These are phyloP conservation scores for Spathaspora arborariae DNA, from an alignment of 805 yeast species.

Conservation along the genomic window DNA sequence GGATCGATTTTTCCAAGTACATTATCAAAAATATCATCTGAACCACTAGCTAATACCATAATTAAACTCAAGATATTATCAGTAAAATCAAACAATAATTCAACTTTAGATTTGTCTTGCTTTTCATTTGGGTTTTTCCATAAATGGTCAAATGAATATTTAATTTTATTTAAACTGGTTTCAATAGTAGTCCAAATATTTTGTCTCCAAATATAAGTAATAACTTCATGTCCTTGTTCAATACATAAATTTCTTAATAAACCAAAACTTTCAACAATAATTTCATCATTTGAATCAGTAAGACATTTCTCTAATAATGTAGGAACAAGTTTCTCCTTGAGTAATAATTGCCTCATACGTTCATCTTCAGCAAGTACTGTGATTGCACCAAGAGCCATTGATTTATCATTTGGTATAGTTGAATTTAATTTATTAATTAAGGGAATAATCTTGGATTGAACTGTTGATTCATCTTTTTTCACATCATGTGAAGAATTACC, in stretches of 20 bases:
- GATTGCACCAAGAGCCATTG: conserved; percentile 74
- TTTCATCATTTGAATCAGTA: conserved; percentile 65
- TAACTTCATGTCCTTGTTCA: conserved; percentile 85
- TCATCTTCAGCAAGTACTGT: conserved; percentile 68
- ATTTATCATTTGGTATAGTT: conserved; percentile 63
- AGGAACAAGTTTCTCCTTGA: conserved; percentile 70
- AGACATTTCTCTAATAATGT: conserved; percentile 60
- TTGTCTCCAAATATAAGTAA: conserved; percentile 71
- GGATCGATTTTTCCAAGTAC: conserved; percentile 45
- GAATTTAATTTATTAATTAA: conserved; percentile 62
- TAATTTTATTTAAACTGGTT: conserved; percentile 47
- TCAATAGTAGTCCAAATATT: conserved; percentile 67
- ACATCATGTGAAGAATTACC: conserved; percentile 14
- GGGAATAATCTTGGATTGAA: conserved; percentile 61
- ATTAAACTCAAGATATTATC: conserved; percentile 72
- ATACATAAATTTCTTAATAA: conserved; percentile 73
- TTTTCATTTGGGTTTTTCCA: conserved; percentile 20
- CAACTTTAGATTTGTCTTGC: conserved; percentile 37
- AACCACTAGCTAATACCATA: conserved; percentile 61
- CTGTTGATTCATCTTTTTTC: conserved; percentile 43
- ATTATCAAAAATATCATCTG: conserved; percentile 45
- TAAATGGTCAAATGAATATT: conserved; percentile 44
- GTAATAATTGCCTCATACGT: conserved; percentile 53
- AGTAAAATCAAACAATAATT: conserved; percentile 57
- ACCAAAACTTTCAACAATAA: conserved; percentile 78